Base-by-base conservation (phyloP, 2,329 filamentous ascomycete genomes). In the Neopestalotiopsis clavispora region DNA sequence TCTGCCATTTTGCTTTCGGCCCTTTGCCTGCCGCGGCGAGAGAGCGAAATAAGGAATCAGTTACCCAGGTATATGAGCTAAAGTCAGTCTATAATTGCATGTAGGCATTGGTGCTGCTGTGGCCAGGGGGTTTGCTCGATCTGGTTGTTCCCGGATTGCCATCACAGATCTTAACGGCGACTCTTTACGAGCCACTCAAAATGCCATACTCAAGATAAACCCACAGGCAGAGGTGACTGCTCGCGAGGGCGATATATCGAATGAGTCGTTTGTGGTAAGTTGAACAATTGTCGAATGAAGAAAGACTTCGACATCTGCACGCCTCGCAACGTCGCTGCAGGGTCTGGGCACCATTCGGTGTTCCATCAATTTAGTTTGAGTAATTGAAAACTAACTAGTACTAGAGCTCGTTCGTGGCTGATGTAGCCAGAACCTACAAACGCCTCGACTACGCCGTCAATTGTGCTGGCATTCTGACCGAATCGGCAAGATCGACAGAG, bases 371-470 rank as follows among this genome's bases (percentile, higher is more conserved):
- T 12, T 20, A 3, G 9, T 9, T 10, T 52, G n/a, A 1, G 9
- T 9, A 9, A 17, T 14, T 52, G 17, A 9, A 52, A 9, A 52
- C 45, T 52, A 7, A 52, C n/a, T 17, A 9, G 13, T 4, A 9
- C 17, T 9, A 52, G 45, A 75, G 79, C 3, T 73, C 74, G 0
- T 80, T 86, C 20, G 76, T 77, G 28, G 74, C 71, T 45, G 76
- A 79, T 1, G 74, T 79, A 0, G 74, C 75, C 4, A 71, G 72
- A 0, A 71, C 69, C 1, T 86, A 87, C 68, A 76, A 76, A 0
- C 83, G 87, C 7, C 74, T 90, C 4, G 87, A 90, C 72, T 90
- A 89, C 73, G 83, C 83, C 0, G 84, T 89, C 6, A 86, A 86
- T 68, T 88, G 86, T 66, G 87, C 87, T 0, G 87, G 87, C 0